These are phyloP conservation scores for Capsicum baccatum DNA, from an alignment of 257 asterid species.

Conservation along the genomic window DNA sequence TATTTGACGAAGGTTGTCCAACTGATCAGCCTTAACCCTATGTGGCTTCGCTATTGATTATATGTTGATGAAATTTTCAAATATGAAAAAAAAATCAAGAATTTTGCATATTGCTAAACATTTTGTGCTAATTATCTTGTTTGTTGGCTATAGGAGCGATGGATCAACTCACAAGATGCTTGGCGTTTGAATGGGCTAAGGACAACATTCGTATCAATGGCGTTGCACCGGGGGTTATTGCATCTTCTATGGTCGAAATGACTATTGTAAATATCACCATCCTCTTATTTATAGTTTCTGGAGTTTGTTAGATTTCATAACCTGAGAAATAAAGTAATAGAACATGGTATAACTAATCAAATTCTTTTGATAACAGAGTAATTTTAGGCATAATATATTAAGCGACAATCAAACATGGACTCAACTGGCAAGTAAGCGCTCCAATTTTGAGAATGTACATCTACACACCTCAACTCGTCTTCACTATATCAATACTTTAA, in stretches of 20 bases:
- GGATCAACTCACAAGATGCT: conserved; percentile 27
- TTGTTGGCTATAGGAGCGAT: conserved; percentile 28
- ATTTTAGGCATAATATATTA: too few species aligned
- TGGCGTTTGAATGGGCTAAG: conserved; percentile 29
- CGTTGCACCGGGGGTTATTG: conserved; percentile 20
- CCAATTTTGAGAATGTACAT: too few species aligned
- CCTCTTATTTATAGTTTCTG: not conserved
- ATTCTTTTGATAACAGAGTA: too few species aligned
- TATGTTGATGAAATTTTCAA: not conserved
- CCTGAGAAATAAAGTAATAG: not conserved
- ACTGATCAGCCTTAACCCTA: not conserved
- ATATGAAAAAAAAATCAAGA: not conserved
- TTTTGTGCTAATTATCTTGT: not conserved
- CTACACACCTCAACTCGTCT: not conserved
- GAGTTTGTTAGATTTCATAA: too few species aligned
- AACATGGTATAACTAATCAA: not conserved
- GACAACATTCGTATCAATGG: conserved; percentile 25
- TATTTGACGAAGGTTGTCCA: not conserved
- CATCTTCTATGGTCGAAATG: not conserved
- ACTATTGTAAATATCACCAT: not conserved
- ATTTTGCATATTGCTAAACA: not conserved
- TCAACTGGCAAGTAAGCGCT: too few species aligned
- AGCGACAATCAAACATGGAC: too few species aligned
- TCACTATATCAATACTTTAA: not conserved
- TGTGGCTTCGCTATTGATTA: too few species aligned